phyloP scores from a whole-genome alignment of 2,329 filamentous ascomycete genomes.

The Pseudofabraea citricarpa region DNA sequence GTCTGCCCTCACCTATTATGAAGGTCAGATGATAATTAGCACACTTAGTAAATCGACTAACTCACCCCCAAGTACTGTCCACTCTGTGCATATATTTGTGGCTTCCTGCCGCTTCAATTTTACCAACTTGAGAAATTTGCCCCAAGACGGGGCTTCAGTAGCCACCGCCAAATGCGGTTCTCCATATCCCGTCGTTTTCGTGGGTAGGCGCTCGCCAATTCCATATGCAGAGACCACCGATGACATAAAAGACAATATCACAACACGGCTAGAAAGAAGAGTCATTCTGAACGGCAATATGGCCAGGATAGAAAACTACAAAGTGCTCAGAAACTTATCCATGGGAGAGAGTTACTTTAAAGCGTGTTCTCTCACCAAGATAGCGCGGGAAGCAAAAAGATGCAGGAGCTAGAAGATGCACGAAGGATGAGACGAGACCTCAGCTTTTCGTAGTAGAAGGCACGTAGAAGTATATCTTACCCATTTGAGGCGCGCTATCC shows the following conservation, averaged over 20 bases:
- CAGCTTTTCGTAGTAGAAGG: no score
- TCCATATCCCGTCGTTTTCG: slow-evolving; percentile 2
- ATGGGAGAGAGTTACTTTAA: no score
- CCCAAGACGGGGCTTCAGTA: slow-evolving; percentile 4
- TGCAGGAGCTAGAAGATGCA: no score
- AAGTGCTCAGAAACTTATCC: no score
- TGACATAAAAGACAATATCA: background rate
- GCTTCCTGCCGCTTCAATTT: background rate
- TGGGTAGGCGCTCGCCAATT: background rate
- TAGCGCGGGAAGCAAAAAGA: no score
- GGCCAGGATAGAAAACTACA: background rate
- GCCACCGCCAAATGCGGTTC: background rate
- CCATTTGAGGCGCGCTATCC: no score
- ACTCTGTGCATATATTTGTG: background rate
- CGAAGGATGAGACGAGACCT: no score
- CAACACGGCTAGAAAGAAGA: background rate
- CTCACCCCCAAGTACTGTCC: slow-evolving; percentile 4
- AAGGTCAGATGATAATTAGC: background rate
- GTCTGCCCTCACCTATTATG: background rate
- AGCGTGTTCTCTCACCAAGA: no score
- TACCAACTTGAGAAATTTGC: background rate
- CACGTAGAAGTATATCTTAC: no score
- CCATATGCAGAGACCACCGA: background rate
- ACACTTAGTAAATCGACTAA: background rate
- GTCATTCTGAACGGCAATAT: background rate